These are phyloP conservation scores for Eimeria acervulina DNA, from an alignment of 169 alveolate genomes.

Conservation along the genomic window DNA sequence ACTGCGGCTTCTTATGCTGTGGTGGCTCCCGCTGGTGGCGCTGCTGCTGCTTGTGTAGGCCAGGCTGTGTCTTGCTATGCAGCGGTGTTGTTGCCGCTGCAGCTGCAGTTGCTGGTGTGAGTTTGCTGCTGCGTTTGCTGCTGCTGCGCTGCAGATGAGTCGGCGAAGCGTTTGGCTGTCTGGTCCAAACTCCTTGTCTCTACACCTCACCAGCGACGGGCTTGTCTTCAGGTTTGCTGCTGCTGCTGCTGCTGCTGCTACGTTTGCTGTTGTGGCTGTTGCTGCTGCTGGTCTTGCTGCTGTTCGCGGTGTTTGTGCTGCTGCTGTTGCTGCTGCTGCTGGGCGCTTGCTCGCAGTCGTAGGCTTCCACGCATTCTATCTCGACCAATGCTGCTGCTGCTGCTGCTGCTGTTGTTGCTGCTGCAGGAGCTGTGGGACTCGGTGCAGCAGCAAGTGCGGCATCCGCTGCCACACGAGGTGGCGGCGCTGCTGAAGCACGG, in stretches of 20 bases:
- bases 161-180: slow-evolving; percentile 40
- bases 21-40: neutral
- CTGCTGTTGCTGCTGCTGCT: too few species aligned
- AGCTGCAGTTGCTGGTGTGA: neutral
- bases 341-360: neutral
- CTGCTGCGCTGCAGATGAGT: slow-evolving; percentile 23
- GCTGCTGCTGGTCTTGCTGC: too few species aligned
- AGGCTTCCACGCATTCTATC: neutral
- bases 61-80: neutral
- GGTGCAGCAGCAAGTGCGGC: slow-evolving; percentile 1
- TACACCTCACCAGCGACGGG: slow-evolving; percentile 12
- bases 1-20: neutral
- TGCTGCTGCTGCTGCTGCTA: too few species aligned
- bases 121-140: neutral
- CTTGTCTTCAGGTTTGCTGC: neutral
- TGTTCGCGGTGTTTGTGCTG: too few species aligned
- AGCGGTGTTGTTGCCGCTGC: neutral
- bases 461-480: slow-evolving; percentile 23
- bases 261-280: too few species aligned
- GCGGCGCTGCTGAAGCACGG: slow-evolving; percentile 53
- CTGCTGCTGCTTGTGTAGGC: too few species aligned
- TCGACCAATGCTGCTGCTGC: neutral
- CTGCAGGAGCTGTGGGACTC: slow-evolving; percentile 25
- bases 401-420: neutral
- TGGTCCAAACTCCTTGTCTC: slow-evolving; percentile 45